phyloP scores from a whole-genome alignment of 2,329 filamentous ascomycete species.

The Dothistroma septosporum region DNA sequence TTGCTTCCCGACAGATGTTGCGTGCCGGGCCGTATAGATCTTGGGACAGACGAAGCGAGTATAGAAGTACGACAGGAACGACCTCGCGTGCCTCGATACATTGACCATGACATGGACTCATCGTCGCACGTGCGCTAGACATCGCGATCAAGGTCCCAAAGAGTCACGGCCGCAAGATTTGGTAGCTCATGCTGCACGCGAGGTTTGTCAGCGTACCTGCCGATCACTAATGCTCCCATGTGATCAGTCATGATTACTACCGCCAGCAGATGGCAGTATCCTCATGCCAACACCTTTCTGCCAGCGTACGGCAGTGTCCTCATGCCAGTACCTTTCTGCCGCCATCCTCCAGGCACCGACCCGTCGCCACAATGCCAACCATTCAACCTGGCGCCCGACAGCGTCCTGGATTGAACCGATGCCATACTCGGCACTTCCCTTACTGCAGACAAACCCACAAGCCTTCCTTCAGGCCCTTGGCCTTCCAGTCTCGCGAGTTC shows the following conservation, averaged over 20 bases:
- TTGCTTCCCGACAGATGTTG: neutral
- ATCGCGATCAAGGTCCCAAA: neutral
- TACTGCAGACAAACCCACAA: neutral
- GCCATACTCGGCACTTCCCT: neutral
- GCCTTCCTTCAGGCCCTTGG: neutral
- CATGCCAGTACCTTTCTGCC: too few relatives aligned
- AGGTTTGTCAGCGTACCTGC: neutral
- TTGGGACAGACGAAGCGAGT: neutral
- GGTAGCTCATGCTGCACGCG: neutral
- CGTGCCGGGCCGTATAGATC: neutral
- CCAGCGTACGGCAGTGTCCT: too few relatives aligned
- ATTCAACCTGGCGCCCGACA: neutral
- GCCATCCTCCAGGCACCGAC: neutral
- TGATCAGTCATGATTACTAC: neutral
- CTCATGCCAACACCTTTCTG: too few relatives aligned
- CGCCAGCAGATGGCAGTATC: too few relatives aligned
- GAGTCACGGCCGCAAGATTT: neutral
- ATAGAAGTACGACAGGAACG: neutral
- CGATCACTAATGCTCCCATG: neutral
- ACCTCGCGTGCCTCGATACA: neutral
- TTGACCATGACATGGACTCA: neutral
- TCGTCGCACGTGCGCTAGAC: neutral
- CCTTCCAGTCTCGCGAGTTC: neutral
- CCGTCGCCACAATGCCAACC: neutral
- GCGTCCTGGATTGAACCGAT: neutral